phyloP scores from a whole-genome alignment of 257 asterid species.

The Gentiana straminea region DNA sequence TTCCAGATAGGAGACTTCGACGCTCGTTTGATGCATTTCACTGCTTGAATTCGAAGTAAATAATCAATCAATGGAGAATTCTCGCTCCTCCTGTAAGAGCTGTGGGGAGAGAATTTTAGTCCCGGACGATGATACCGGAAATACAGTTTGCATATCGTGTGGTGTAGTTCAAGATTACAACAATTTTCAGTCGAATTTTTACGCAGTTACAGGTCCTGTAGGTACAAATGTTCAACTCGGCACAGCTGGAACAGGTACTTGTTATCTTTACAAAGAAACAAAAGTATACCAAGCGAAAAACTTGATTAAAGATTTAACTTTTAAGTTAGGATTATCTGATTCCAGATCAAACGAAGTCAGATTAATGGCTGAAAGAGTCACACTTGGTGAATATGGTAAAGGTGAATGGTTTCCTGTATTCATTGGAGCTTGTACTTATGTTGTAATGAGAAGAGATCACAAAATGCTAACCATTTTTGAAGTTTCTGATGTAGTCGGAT shows the following conservation, averaged over 20 bases:
- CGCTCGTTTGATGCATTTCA: too few species aligned
- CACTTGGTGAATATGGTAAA: constrained; percentile 29
- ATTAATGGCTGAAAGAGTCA: constrained; percentile 38
- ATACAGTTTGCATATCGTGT: constrained; percentile 42
- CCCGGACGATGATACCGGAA: constrained; percentile 14
- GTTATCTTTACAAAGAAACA: constrained; percentile 32
- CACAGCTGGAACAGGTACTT: constrained; percentile 30
- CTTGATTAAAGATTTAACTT: constrained; percentile 35
- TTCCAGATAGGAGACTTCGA: too few species aligned
- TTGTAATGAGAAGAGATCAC: constrained; percentile 57
- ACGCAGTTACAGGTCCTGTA: too few species aligned
- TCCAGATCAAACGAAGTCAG: constrained; percentile 1
- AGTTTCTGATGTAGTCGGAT: constrained; percentile 41
- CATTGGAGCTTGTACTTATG: background rate
- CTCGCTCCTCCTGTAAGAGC: too few species aligned
- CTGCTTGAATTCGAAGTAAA: too few species aligned
- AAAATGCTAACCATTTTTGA: constrained; percentile 36
- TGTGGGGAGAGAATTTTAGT: constrained; percentile 2
- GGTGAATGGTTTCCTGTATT: too few species aligned
- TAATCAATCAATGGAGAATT: constrained; percentile 3
- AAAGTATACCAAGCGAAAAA: constrained; percentile 45
- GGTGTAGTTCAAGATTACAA: constrained; percentile 48
- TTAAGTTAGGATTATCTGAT: constrained; percentile 26
- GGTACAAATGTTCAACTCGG: too few species aligned
- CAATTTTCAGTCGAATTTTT: constrained; percentile 4